Base-by-base conservation (phyloP, 352 stramenopile species). In the Pythium coloratum region DNA sequence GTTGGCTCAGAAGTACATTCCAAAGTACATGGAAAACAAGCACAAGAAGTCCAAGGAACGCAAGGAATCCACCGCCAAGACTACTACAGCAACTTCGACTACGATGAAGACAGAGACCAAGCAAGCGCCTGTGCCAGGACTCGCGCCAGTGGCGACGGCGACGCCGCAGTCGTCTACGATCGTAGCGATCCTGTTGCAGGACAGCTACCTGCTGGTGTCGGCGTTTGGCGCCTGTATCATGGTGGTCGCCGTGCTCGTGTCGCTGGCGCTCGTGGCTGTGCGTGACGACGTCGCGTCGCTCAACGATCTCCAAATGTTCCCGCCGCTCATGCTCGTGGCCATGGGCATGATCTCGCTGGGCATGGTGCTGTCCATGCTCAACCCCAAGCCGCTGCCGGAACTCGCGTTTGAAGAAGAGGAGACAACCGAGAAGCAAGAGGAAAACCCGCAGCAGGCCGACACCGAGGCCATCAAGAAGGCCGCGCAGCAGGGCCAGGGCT, bases 241-340 rank as follows among this genome's bases (percentile, higher is more conserved):
- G 70, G 78, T 70, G 18, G 58, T 93, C 20, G 79, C 83, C 10
- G 72, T 83, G 14, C 36, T 88, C 18, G 71, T 88, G 44, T 88
- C 85, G 13, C 60, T 87, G 38, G 62, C 73, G 32, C 71, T 90
- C 34, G 79, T 86, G 12, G 53, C 69, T 38, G 44, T 84, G 20
- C 76, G 78, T 34, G 80, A 86, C 26, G 56, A 78, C 8, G 34
- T 89, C 6, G 54, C 68, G 28, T 90, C 80, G 20, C 70, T 84
- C 34, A 74, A 77, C 9, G 76, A 92, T 30, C 67, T 91, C 59
- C 77, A 82, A 40, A 79, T 92, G 73, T 90, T 93, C 61, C 76
- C 73, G 51, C 76, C 85, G 62, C 76, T 89, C 44, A 81, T 92
- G 70, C 73, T 88, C 55, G 76, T 86, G 13, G 80, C 77, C 33